A percentile compares a stretch with the other conserved stretches of the same genome.
Conservation (phyloP, 768 basidiomycete species). For the Rhizopogon vulgaris region DNA sequence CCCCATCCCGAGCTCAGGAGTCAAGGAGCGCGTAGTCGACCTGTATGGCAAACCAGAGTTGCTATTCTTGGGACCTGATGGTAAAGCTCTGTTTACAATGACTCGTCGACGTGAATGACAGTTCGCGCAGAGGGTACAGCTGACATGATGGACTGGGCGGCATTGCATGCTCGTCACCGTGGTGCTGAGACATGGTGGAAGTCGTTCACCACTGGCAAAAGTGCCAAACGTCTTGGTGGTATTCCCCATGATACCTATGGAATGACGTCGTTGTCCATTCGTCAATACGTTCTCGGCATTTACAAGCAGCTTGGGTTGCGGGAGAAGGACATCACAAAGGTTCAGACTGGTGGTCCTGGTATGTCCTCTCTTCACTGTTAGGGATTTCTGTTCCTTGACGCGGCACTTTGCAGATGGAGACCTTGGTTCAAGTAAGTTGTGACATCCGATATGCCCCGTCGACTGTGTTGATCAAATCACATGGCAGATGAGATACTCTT, state of each 20-base stretch:
- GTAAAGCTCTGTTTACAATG: slow-evolving; percentile 29
- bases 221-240: slow-evolving; percentile 83
- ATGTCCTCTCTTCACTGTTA: slow-evolving; percentile 16
- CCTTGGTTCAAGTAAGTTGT: slow-evolving; percentile 81
- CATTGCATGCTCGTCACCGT: slow-evolving; percentile 80
- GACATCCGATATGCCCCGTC: neutral
- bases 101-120: slow-evolving; percentile 2
- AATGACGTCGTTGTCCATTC: slow-evolving; percentile 92
- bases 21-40: slow-evolving; percentile 91
- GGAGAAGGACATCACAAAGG: slow-evolving; percentile 96
- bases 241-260: slow-evolving; percentile 88
- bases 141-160: slow-evolving; percentile 99
- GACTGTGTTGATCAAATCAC: neutral
- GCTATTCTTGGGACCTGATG: slow-evolving; percentile 94
- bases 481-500: slow-evolving; percentile 85
- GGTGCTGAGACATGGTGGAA: slow-evolving; percentile 98
- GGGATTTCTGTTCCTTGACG: neutral
- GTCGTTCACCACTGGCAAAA: slow-evolving; percentile 96
- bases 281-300: slow-evolving; percentile 91
- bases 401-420: slow-evolving; percentile 67
- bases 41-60: slow-evolving; percentile 86
- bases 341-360: slow-evolving; percentile 95
- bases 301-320: slow-evolving; percentile 90
- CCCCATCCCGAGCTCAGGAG: slow-evolving; percentile 93
- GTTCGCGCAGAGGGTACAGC: slow-evolving; percentile 78